A percentile compares a stretch with the other conserved stretches of the same genome.
These are phyloP conservation scores for Citrus sinensis DNA, from an alignment of 345 rosid genomes.

Conservation along the genomic window DNA sequence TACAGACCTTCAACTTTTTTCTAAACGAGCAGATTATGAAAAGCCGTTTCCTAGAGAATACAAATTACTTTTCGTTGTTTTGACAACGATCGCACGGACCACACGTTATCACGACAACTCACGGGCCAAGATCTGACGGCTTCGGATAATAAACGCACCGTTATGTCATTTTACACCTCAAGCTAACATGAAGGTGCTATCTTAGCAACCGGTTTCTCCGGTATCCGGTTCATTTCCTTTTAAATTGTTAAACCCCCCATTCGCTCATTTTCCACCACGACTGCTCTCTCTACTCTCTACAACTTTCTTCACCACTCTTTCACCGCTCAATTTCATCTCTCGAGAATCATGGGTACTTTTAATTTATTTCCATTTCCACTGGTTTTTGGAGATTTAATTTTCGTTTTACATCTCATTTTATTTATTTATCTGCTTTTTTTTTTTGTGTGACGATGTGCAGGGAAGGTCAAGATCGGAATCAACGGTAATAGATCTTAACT, in stretches of 20 bases:
- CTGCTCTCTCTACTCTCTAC: background rate
- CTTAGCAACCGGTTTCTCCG: background rate
- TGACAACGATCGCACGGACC: constrained; percentile 15
- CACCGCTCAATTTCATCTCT: background rate
- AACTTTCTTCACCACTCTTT: background rate
- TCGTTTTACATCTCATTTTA: no score
- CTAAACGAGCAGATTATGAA: background rate
- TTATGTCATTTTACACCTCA: background rate
- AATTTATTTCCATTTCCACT: background rate
- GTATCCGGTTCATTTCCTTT: constrained; percentile 1
- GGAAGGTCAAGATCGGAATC: constrained; percentile 60
- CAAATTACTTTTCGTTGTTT: background rate
- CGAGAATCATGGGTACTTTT: constrained; percentile 21
- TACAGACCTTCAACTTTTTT: background rate
- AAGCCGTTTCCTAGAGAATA: background rate
- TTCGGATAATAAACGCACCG: background rate
- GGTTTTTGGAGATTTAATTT: background rate
- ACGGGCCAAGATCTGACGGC: background rate
- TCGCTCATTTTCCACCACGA: background rate
- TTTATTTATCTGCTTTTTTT: background rate
- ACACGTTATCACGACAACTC: background rate
- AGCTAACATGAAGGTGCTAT: background rate
- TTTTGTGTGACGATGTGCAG: constrained; percentile 6
- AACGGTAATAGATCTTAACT: constrained; percentile 39
- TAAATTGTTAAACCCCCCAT: background rate